Base-by-base conservation (phyloP, 75 land plant species). In the Pinus albicaulis region DNA sequence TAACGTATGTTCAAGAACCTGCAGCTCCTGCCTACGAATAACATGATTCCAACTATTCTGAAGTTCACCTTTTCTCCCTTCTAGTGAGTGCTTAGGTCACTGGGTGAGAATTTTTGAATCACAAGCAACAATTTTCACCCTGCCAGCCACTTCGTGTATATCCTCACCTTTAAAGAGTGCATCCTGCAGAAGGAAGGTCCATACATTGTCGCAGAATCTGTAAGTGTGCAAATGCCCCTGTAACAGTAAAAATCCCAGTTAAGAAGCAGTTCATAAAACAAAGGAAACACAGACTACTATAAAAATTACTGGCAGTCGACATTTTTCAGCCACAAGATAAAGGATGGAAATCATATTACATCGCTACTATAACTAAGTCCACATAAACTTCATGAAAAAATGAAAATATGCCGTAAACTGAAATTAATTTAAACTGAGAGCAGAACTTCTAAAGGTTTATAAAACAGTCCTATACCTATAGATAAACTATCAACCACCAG, bases 151-250 rank as follows among this genome's bases (percentile, higher is more conserved):
- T 70, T 90, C 89, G 48, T 65, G 55, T 60, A 68, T 48, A 11
- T 89, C 92, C 55, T 96, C 99, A 24, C 83, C 87, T 80, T 94
- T 96, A 78, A 96, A 88, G 25, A 58, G 15, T 71, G 98, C 99
- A 75, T 94, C 84, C 77, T 96, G 95, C 62, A 96, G 78, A 73
- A 94, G 86, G 86, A 96, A 96, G 28, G 96, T 94, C 99, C 99
- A 96, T 4, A 90, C 90, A 71, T 96, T 96, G 86, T 96, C 99
- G 77, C 98, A 96, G 77, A 95, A 96, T 74, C 98, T 84, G 87
- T 96, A 96, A 61, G 99, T 96, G 80, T 92, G 99, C 75, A 96
- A 80, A 83, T 96, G 99, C 48, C 98, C 99, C 99, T 96, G 90
- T 63, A 55, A 66, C 19, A 74, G 53, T 74, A 68, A n/a, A 41